Percentiles rank a stretch among this genome's conserved stretches.
Conservation (phyloP, 2,329 filamentous ascomycete genomes). For the Monilinia polystroma region DNA sequence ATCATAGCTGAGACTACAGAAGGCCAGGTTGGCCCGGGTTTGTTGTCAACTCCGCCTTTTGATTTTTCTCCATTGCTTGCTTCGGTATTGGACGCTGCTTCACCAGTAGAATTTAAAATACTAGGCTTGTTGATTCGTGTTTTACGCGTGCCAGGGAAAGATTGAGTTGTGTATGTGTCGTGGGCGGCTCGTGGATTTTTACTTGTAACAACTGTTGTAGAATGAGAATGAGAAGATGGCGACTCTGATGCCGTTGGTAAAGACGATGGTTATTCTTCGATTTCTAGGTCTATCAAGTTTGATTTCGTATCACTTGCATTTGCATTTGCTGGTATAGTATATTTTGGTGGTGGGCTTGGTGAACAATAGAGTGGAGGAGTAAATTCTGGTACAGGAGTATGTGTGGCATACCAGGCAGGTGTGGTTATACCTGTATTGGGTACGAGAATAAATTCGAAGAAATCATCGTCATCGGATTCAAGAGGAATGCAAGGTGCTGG, state of each 20-base stretch:
- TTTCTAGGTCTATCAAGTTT: neutral
- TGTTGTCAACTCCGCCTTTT: neutral
- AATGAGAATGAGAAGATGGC: neutral
- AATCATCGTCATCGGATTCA: neutral
- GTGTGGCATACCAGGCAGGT: slow-evolving; percentile 26
- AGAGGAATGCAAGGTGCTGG: neutral
- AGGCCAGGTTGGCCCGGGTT: neutral
- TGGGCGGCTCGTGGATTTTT: slow-evolving; percentile 15
- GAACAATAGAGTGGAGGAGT: slow-evolving; percentile 34
- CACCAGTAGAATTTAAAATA: neutral
- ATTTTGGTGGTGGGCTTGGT: neutral
- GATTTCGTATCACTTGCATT: neutral
- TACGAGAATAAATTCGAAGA: slow-evolving; percentile 25
- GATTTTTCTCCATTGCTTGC: neutral
- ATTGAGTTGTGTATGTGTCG: neutral
- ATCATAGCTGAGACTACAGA: slow-evolving; percentile 24
- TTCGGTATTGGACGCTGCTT: neutral
- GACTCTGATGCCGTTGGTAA: neutral
- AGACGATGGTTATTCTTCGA: neutral
- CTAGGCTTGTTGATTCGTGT: neutral
- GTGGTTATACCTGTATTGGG: slow-evolving; percentile 36
- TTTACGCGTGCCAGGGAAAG: neutral
- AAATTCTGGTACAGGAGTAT: slow-evolving; percentile 30
- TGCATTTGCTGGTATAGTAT: neutral
- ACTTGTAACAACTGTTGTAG: slow-evolving; percentile 16